Base-by-base conservation (phyloP, 306 rosid genomes). In the Gastrolobium bilobum region DNA sequence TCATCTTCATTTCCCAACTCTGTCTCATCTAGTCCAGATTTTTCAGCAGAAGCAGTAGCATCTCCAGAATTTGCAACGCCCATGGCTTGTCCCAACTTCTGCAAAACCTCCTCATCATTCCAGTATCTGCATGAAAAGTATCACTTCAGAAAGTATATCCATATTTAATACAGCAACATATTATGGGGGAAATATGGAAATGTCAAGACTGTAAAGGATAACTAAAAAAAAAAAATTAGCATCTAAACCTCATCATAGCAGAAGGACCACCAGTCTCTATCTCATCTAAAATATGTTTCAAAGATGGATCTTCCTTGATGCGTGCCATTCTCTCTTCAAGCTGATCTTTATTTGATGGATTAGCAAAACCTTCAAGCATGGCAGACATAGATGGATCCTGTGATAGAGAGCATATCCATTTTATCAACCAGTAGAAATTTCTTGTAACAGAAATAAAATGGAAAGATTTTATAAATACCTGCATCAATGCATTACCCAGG, bases 311-410 rank as follows among this genome's bases (percentile, higher is more conserved):
- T 39, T 96, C 99, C 84, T 91, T 96, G 42, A 96, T 89, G 68
- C 91, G 94, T 48, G 98, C 85, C 97, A 96, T 96, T 80, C 99
- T 94, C 82, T 93, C 98, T 84, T 96, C 99, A 81, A 96, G 92
- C 86, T 96, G 96, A 48, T 90, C 95, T 81, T 91, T 89, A 69
- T 88, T 93, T 56, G 91, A 77, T 20, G 99, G 99, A 85, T 84
- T 93, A 62, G 91, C 2, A 67, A 96, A 89, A 86, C 78, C 89
- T 87, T 96, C 97, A 68, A 96, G 89, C 93, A 96, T 82, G 69
- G 83, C 7, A 83, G 94, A 89, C 98, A 93, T 96, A 31, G 99
- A 88, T 38, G 99, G 98, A 83, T 96, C 99, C 99, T 96, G 88
- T 37, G 68, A 77, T 65, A 83, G 77, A 67, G 11, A 64, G 71